Evolutionary conservation across 148 eudicot genomes (phyloP).

Genomic region (Diospyros kaki): DNA sequence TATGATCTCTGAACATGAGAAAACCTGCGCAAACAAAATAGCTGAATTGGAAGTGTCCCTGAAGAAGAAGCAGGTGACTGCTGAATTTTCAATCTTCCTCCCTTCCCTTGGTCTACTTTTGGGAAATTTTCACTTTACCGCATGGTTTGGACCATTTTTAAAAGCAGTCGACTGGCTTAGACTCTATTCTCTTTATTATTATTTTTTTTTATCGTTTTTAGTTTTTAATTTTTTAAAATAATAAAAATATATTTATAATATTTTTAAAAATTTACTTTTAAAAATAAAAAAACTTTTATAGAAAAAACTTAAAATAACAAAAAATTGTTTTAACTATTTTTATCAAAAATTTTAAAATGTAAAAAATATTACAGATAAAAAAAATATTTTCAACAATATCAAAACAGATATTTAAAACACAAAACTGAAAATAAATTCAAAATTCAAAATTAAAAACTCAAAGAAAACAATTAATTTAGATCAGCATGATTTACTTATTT

Average conservation of each 20-base stretch:
- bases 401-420: too few relatives aligned
- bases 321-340: too few relatives aligned
- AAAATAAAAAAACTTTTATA: neutral
- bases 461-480: neutral
- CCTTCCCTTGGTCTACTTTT: neutral
- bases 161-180: neutral
- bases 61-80: slow-evolving; percentile 25
- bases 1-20: slow-evolving; percentile 19
- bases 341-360: too few relatives aligned
- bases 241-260: too few relatives aligned
- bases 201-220: neutral
- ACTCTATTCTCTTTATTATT: neutral
- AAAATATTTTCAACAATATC: too few relatives aligned
- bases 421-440: neutral
- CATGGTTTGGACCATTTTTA: too few relatives aligned
- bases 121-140: too few relatives aligned
- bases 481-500: too few relatives aligned
- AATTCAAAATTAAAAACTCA: neutral
- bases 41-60: slow-evolving; percentile 23
- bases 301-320: too few relatives aligned
- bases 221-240: too few relatives aligned
- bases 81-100: neutral
- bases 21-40: slow-evolving; percentile 20
- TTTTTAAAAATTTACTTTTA: too few relatives aligned
- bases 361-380: too few relatives aligned